Evolutionary conservation across 73 alveolate species (phyloP).

Genomic region (Tetrahymena borealis): DNA sequence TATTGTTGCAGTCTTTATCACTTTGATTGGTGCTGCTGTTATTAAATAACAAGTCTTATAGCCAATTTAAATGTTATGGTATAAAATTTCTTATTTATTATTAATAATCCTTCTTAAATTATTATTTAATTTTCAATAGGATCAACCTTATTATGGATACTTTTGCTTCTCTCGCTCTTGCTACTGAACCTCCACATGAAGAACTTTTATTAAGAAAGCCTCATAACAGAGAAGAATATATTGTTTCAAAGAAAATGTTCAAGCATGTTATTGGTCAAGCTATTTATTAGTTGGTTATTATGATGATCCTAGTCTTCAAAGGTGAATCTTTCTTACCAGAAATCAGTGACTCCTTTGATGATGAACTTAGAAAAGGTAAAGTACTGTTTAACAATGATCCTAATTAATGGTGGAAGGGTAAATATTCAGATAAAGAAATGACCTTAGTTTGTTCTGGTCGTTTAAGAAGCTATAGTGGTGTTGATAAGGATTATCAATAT

Average conservation of each 20-base stretch:
- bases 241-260: slow-evolving; percentile 80
- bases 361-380: slow-evolving; percentile 32
- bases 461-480: slow-evolving; percentile 30
- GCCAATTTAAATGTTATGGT: slow-evolving; percentile 86
- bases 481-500: slow-evolving; percentile 22
- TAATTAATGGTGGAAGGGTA: slow-evolving; percentile 19
- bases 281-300: slow-evolving; percentile 50
- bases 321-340: slow-evolving; percentile 76
- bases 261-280: slow-evolving; percentile 74
- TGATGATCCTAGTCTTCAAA: slow-evolving; percentile 48
- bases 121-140: neutral
- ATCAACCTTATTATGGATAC: slow-evolving; percentile 83
- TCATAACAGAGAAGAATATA: slow-evolving; percentile 65
- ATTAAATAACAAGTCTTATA: slow-evolving; percentile 74
- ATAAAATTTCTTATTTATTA: slow-evolving; percentile 21
- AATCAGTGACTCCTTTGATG: slow-evolving; percentile 18
- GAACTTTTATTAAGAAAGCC: slow-evolving; percentile 78
- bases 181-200: slow-evolving; percentile 91
- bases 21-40: slow-evolving; percentile 70
- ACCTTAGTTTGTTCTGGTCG: slow-evolving; percentile 27
- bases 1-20: slow-evolving; percentile 69
- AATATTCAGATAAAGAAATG: slow-evolving; percentile 34
- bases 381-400: slow-evolving; percentile 14
- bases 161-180: slow-evolving; percentile 84
- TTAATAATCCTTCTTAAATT: neutral